Percentiles rank a stretch among this genome's conserved stretches.
Evolutionary conservation across 306 rosid species (phyloP).

Genomic region (Prunus padus): DNA sequence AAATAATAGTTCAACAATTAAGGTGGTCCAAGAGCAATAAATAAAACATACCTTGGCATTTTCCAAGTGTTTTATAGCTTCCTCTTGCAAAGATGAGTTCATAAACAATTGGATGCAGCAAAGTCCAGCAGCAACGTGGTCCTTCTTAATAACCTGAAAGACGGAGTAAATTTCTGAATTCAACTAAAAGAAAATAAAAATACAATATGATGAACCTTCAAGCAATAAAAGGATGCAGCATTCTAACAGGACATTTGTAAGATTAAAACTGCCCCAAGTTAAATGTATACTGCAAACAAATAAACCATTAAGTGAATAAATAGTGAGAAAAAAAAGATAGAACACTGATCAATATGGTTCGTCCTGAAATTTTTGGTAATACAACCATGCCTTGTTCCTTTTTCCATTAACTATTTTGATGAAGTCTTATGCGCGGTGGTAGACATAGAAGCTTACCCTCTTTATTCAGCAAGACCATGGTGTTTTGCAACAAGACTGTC

Average conservation of each 20-base stretch:
- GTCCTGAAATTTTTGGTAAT: background rate
- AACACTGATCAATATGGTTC: background rate
- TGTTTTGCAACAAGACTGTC: background rate
- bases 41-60: slow-evolving; percentile 71
- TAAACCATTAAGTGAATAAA: too few species aligned
- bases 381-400: background rate
- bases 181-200: background rate
- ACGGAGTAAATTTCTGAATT: slow-evolving; percentile 6
- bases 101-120: slow-evolving; percentile 96
- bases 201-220: slow-evolving; percentile 2
- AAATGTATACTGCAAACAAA: too few species aligned
- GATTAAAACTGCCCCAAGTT: too few species aligned
- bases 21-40: background rate
- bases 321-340: background rate
- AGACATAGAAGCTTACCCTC: background rate
- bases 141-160: slow-evolving; percentile 80
- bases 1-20: background rate
- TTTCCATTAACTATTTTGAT: background rate
- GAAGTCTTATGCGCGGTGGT: background rate
- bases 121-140: slow-evolving; percentile 95
- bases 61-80: slow-evolving; percentile 92
- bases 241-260: too few species aligned
- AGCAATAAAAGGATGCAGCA: background rate
- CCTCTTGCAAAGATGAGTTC: slow-evolving; percentile 82
- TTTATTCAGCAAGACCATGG: background rate